A percentile compares a stretch with the other conserved stretches of the same genome.
These are phyloP conservation scores for Boletus edulis DNA, from an alignment of 768 basidiomycete genomes.

Conservation along the genomic window DNA sequence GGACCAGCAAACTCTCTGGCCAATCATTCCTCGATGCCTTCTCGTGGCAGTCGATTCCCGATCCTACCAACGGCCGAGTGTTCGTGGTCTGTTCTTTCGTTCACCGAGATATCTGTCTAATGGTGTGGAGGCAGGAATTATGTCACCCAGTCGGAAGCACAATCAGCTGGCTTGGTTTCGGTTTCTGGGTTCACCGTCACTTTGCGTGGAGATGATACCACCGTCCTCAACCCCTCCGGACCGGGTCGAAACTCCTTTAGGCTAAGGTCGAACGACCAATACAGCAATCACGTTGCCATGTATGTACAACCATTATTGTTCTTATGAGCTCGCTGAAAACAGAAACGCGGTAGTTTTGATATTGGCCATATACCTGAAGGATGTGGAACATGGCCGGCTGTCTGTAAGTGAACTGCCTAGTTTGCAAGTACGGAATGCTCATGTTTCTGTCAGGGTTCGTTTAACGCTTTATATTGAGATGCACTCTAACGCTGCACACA, in stretches of 20 bases:
- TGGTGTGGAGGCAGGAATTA: conserved; percentile 35
- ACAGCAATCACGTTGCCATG: conserved; percentile 34
- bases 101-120: not conserved
- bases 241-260: conserved; percentile 39
- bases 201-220: conserved; percentile 33
- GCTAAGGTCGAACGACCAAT: conserved; percentile 29
- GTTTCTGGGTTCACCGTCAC: conserved; percentile 41
- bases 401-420: conserved; percentile 25
- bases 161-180: conserved; percentile 54
- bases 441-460: conserved; percentile 25
- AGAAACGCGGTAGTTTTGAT: conserved; percentile 25
- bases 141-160: conserved; percentile 46
- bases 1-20: conserved; percentile 48
- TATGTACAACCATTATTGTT: conserved; percentile 4
- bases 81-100: conserved; percentile 4
- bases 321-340: not conserved
- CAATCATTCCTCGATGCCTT: conserved; percentile 42
- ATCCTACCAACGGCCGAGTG: conserved; percentile 37
- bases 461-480: not conserved
- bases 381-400: conserved; percentile 39
- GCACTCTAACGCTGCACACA: not conserved
- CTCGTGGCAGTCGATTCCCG: conserved; percentile 28
- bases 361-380: conserved; percentile 38
- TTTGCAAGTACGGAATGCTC: not conserved
- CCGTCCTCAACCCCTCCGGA: conserved; percentile 26